Conservation (phyloP, 495 filamentous ascomycete species). For the Neurospora terricola region DNA sequence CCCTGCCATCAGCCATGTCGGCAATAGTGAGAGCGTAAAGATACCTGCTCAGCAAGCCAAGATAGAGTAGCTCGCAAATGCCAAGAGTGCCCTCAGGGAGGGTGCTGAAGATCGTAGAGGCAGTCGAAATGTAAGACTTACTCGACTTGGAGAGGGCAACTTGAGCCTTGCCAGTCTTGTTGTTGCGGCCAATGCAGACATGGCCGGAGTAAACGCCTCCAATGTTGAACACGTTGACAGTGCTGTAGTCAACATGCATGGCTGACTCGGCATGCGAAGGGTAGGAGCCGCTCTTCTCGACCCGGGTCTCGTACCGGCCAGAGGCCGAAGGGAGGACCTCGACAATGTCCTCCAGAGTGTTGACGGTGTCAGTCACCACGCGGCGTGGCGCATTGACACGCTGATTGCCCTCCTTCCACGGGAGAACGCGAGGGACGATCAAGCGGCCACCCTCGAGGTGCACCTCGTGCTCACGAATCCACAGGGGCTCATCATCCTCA, state of each 20-base stretch:
- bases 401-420: slow-evolving; percentile 28
- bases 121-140: slow-evolving; percentile 18
- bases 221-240: slow-evolving; percentile 16
- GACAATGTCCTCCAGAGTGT: slow-evolving; percentile 21
- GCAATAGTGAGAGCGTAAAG: slow-evolving; percentile 12
- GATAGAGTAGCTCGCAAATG: background rate
- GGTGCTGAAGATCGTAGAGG: background rate
- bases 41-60: slow-evolving; percentile 17
- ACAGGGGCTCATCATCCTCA: slow-evolving; percentile 9
- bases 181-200: slow-evolving; percentile 24
- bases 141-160: slow-evolving; percentile 22
- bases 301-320: slow-evolving; percentile 11
- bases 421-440: slow-evolving; percentile 29
- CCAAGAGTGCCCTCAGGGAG: background rate
- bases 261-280: background rate
- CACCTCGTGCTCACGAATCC: slow-evolving; percentile 29
- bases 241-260: slow-evolving; percentile 32
- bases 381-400: slow-evolving; percentile 29
- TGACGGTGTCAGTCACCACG: slow-evolving; percentile 18
- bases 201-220: slow-evolving; percentile 1
- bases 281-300: background rate
- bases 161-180: slow-evolving; percentile 9
- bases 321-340: slow-evolving; percentile 11
- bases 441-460: slow-evolving; percentile 20
- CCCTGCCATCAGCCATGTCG: background rate